Percentiles rank a stretch among this genome's conserved stretches.
Evolutionary conservation across 1,139 yeast genomes (phyloP).

Genomic region (Blastobotrys niveus): DNA sequence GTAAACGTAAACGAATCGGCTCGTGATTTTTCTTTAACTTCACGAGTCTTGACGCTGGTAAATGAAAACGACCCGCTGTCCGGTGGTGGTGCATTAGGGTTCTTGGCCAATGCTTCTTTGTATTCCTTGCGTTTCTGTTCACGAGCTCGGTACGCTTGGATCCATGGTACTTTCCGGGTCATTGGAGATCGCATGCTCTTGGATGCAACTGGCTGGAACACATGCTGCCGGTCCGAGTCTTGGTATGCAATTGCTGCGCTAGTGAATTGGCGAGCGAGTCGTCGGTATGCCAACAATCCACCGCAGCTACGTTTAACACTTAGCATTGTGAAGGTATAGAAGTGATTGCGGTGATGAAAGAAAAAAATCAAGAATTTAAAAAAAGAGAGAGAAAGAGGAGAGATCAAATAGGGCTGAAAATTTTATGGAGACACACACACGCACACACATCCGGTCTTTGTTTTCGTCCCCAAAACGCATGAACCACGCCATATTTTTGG

Average conservation of each 20-base stretch:
- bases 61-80: slow-evolving; percentile 67
- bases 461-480: too few species aligned
- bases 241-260: not conserved
- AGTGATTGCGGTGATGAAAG: too few species aligned
- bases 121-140: slow-evolving; percentile 33
- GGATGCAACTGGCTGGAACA: slow-evolving; percentile 34
- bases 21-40: slow-evolving; percentile 65
- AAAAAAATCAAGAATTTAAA: too few species aligned
- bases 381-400: too few species aligned
- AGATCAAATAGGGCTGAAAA: too few species aligned
- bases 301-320: too few species aligned
- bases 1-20: slow-evolving; percentile 71
- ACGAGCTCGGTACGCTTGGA: slow-evolving; percentile 73
- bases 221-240: slow-evolving; percentile 19
- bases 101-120: slow-evolving; percentile 11
- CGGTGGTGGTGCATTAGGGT: slow-evolving; percentile 41
- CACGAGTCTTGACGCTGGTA: slow-evolving; percentile 45
- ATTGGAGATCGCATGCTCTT: slow-evolving; percentile 33
- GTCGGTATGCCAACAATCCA: not conserved
- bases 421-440: too few species aligned
- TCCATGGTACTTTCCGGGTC: slow-evolving; percentile 57
- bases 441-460: too few species aligned
- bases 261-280: not conserved
- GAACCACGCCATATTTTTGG: too few species aligned
- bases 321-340: too few species aligned